Evolutionary conservation across 2,329 filamentous ascomycete genomes (phyloP), one percentile per base, ranked within the genome.

Genomic region (Juglanconis oblonga): DNA sequence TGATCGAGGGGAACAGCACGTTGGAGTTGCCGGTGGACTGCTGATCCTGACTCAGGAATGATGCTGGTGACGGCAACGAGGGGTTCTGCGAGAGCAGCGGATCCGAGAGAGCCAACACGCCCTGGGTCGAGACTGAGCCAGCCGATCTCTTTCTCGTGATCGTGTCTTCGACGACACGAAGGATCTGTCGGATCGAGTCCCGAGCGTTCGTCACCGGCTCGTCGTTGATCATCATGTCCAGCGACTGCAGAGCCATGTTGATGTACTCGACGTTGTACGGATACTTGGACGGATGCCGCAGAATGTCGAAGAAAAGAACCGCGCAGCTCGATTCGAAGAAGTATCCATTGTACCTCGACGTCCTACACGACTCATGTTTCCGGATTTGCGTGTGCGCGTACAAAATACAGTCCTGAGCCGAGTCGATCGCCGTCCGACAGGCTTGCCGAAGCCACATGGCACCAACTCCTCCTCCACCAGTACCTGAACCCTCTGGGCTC

Each of bases 381-480:
- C 53, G 52, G 11, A 65, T 55, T 50, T 59, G 51, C 35, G 56
- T 57, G 51, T 62, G 40, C 48, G 60, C 56, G 33, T 67, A 69
- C 11, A 68, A 59, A 17, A 70, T 64, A 11, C 66, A 65, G 57
- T 71, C 70, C 44, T 71, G 70, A 5, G 70, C 69, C 8, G 70
- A 67, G 49, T 71, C 68, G 33, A 65, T 67, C 1, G 69, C 70
- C 32, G 67, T 64, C 52, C 70, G 58, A 49, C 69, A 71, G 1
- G 70, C 70, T 33, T 69, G 68, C 47, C 70, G 61, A 8, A 71
- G 64, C 70, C 69, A 71, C 61, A 71, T 71, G 4, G 58, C 44
- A 62, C 62, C 48, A n/a, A 51, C 42, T 17, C 57, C n/a, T 24
- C 33, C 42, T 11, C 35, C 45, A 32, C n/a, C 35, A 13, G 24